These are phyloP conservation scores for Stentor coeruleus DNA, from an alignment of 73 alveolate species.

Conservation along the genomic window DNA sequence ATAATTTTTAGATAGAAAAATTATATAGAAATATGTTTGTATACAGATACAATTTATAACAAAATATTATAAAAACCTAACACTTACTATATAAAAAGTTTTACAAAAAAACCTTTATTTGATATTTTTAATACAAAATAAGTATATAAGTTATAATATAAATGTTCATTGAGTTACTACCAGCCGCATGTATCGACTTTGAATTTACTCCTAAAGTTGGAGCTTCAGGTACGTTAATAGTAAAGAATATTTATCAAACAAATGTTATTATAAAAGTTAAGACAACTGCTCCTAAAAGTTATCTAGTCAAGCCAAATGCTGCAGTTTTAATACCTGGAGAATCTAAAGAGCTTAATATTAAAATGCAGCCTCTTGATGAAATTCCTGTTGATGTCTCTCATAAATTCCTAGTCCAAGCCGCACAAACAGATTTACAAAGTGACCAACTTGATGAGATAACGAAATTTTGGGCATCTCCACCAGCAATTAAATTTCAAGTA, in stretches of 20 bases:
- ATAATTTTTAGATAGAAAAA: no score
- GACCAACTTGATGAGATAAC: background rate
- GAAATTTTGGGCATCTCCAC: background rate
- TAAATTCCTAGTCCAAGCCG: background rate
- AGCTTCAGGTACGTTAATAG: background rate
- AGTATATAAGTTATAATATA: no score
- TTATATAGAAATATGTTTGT: no score
- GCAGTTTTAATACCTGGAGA: background rate
- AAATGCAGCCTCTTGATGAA: background rate
- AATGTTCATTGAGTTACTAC: background rate
- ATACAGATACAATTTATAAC: no score
- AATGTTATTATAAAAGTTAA: background rate
- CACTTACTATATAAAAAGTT: no score
- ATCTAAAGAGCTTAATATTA: background rate
- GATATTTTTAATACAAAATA: no score
- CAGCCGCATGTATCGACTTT: background rate
- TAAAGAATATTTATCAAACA: background rate
- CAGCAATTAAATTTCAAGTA: background rate
- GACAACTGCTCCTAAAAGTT: background rate
- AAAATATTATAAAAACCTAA: no score
- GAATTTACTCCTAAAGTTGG: background rate
- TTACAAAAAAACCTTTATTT: no score
- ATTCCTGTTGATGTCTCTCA: background rate
- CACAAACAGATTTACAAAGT: background rate
- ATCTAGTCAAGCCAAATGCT: background rate